A percentile compares a stretch with the other conserved stretches of the same genome.
phyloP scores from a whole-genome alignment of 305 asterid genomes.

The Fraxinus nigra region DNA sequence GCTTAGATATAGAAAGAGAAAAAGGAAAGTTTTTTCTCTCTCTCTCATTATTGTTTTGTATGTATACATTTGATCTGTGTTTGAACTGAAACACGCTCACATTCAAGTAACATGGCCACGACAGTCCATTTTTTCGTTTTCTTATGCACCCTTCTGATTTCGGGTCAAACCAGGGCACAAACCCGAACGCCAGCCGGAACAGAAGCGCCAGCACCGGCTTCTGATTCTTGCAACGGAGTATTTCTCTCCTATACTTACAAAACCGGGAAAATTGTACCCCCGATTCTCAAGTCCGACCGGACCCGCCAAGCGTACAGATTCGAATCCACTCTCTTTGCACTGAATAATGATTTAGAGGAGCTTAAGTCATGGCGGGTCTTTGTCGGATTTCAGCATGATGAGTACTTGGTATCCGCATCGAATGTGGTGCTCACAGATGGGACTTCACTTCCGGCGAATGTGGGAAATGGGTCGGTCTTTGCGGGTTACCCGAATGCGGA shows the following conservation, averaged over 20 bases:
- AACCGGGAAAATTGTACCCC: constrained; percentile 49
- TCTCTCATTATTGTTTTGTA: constrained; percentile 19
- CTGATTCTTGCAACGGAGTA: constrained; percentile 73
- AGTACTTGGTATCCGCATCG: constrained; percentile 76
- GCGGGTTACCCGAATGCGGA: constrained; percentile 83
- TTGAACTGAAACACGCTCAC: constrained; percentile 28
- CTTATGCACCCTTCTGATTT: constrained; percentile 5
- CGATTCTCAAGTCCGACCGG: constrained; percentile 34
- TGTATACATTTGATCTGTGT: constrained; percentile 15
- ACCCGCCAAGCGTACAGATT: constrained; percentile 65
- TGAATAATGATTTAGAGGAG: constrained; percentile 71
- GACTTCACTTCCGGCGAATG: constrained; percentile 57
- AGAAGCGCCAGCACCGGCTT: constrained; percentile 48
- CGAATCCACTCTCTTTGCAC: constrained; percentile 50
- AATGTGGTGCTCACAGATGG: constrained; percentile 83
- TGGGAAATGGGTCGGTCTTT: constrained; percentile 73
- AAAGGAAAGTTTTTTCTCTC: constrained; percentile 8
- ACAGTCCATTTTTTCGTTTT: constrained; percentile 19
- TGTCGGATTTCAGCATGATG: constrained; percentile 77
- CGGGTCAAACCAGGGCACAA: constrained; percentile 29
- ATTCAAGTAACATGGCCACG: constrained; percentile 27
- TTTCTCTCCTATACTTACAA: constrained; percentile 59
- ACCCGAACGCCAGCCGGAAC: constrained; percentile 17
- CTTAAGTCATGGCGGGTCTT: constrained; percentile 79
- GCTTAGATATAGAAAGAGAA: background rate